Conservation (phyloP, 768 basidiomycete genomes). For the Coprinopsis marcescibilis region DNA sequence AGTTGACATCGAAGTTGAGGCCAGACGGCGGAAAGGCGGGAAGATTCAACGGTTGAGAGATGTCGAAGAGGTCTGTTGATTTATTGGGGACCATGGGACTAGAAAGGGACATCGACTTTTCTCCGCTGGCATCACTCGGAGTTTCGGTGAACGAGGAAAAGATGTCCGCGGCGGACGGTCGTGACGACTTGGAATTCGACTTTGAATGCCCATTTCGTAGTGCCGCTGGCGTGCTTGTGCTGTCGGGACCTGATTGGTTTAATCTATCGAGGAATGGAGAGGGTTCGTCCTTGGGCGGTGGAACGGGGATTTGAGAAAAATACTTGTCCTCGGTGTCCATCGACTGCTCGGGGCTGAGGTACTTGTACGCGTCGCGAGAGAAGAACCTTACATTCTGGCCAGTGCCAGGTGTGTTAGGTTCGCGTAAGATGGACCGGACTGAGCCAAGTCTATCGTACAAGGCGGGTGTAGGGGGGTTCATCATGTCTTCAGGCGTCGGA, state of each 20-base stretch:
- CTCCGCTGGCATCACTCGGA: no score
- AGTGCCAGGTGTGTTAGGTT: slow-evolving; percentile 65
- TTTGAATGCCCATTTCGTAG: slow-evolving; percentile 18
- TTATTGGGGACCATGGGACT: slow-evolving; percentile 32
- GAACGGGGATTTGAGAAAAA: slow-evolving; percentile 22
- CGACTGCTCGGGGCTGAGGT: slow-evolving; percentile 62
- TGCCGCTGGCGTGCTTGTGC: slow-evolving; percentile 23
- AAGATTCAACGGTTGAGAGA: slow-evolving; percentile 50
- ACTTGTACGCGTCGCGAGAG: slow-evolving; percentile 59
- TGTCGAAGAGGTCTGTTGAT: slow-evolving; percentile 47
- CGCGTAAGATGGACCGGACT: slow-evolving; percentile 67
- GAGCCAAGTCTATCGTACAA: slow-evolving; percentile 41
- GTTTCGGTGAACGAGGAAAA: slow-evolving; percentile 33
- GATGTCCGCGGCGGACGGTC: slow-evolving; percentile 44
- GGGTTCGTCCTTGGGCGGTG: slow-evolving; percentile 20
- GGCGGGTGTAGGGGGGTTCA: slow-evolving; percentile 21
- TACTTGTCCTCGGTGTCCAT: slow-evolving; percentile 33
- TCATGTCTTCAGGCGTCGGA: slow-evolving; percentile 21
- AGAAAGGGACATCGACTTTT: slow-evolving; percentile 26
- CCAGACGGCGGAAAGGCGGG: slow-evolving; percentile 43
- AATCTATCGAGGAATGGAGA: slow-evolving; percentile 28
- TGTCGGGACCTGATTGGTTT: slow-evolving; percentile 20
- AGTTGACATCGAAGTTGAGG: slow-evolving; percentile 33
- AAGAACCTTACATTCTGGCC: slow-evolving; percentile 80
- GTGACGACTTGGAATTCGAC: slow-evolving; percentile 26